A percentile compares a stretch with the other conserved stretches of the same genome.
These are phyloP conservation scores for Plectosphaerella plurivora DNA, from an alignment of 2,329 filamentous ascomycete species.

Conservation along the genomic window DNA sequence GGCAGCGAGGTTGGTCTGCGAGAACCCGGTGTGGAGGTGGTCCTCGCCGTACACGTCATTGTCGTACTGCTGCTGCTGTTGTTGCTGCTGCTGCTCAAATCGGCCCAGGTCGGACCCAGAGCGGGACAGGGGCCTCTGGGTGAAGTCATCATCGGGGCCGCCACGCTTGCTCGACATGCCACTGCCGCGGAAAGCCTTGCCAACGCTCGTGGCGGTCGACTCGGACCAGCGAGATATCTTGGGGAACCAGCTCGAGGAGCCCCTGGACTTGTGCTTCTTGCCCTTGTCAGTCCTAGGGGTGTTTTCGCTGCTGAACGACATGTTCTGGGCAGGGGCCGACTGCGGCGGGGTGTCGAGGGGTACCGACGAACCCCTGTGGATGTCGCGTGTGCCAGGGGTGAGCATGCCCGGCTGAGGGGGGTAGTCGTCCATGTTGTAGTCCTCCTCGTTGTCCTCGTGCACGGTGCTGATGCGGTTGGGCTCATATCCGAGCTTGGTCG, in stretches of 20 bases:
- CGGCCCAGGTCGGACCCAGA: slow-evolving; percentile 72
- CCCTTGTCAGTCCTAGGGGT: slow-evolving; percentile 72
- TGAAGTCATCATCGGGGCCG: slow-evolving; percentile 56
- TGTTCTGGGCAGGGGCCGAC: slow-evolving; percentile 29
- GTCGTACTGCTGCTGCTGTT: slow-evolving; percentile 45
- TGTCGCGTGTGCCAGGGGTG: slow-evolving; percentile 54
- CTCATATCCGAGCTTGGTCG: slow-evolving; percentile 39
- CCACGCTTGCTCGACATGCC: slow-evolving; percentile 50
- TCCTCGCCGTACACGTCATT: slow-evolving; percentile 56
- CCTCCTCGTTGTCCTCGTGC: slow-evolving; percentile 75
- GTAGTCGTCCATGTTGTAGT: slow-evolving; percentile 48
- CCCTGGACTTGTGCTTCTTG: slow-evolving; percentile 84
- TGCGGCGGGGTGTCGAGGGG: slow-evolving; percentile 58
- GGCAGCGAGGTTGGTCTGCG: slow-evolving; percentile 41
- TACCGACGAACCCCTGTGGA: slow-evolving; percentile 45
- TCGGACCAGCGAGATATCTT: slow-evolving; percentile 98
- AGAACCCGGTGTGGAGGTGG: slow-evolving; percentile 53
- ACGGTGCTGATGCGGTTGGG: slow-evolving; percentile 89
- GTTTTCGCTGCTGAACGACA: slow-evolving; percentile 68
- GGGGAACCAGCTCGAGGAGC: slow-evolving; percentile 74
- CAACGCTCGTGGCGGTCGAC: slow-evolving; percentile 85
- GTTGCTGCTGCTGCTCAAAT: slow-evolving; percentile 56
- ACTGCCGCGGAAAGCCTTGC: slow-evolving; percentile 70
- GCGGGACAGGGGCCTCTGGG: slow-evolving; percentile 58
- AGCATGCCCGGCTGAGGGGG: slow-evolving; percentile 30